Conservation (phyloP, 345 rosid species). For the Eucalyptus regnans region DNA sequence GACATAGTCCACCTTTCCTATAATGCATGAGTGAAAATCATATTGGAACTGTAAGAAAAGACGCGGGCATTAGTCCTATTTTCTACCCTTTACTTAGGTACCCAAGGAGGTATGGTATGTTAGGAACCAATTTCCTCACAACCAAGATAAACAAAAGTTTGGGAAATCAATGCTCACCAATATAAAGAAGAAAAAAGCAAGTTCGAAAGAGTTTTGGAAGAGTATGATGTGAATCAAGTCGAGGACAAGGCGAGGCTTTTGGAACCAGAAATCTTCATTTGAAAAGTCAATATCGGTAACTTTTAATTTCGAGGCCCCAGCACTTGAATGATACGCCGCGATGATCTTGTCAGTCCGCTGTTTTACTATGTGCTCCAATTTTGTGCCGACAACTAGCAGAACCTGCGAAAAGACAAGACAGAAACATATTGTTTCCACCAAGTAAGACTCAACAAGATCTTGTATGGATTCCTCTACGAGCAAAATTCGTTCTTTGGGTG, state of each 20-base stretch:
- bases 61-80: not conserved
- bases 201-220: slow-evolving; percentile 75
- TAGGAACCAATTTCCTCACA: not conserved
- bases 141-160: not conserved
- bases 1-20: slow-evolving; percentile 43
- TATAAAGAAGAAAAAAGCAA: slow-evolving; percentile 73
- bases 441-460: not conserved
- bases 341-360: slow-evolving; percentile 59
- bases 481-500: not conserved
- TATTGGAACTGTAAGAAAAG: slow-evolving; percentile 41
- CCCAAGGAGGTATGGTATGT: not conserved
- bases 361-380: slow-evolving; percentile 61
- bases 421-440: not conserved
- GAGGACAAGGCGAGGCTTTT: slow-evolving; percentile 43
- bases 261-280: slow-evolving; percentile 70
- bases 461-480: not conserved
- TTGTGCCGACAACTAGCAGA: slow-evolving; percentile 55
- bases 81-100: not conserved
- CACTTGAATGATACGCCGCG: slow-evolving; percentile 44
- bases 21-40: slow-evolving; percentile 63
- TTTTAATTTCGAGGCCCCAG: slow-evolving; percentile 20
- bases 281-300: slow-evolving; percentile 42
- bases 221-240: slow-evolving; percentile 63
- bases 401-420: slow-evolving; percentile 17
- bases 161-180: slow-evolving; percentile 21